Percentiles rank a stretch among this genome's conserved stretches.
These are phyloP conservation scores for Aspergillus ruber DNA, from an alignment of 2,329 filamentous ascomycete genomes.

Conservation along the genomic window DNA sequence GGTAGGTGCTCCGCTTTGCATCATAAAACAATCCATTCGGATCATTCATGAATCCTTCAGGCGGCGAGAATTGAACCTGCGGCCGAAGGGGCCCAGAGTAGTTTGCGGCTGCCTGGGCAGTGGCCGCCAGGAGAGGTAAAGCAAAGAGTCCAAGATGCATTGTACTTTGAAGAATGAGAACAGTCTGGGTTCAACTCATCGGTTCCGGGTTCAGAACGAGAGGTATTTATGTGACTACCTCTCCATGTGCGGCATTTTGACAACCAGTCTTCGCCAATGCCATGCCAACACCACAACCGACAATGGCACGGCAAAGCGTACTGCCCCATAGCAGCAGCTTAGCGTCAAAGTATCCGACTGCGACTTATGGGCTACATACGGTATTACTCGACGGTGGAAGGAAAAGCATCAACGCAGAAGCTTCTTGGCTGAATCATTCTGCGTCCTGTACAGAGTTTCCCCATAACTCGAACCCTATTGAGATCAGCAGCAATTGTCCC, in stretches of 20 bases:
- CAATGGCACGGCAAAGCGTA: too few relatives aligned
- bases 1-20: slow-evolving; percentile 49
- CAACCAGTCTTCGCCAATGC: too few relatives aligned
- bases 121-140: neutral
- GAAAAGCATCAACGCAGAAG: neutral
- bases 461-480: neutral
- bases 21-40: slow-evolving; percentile 60
- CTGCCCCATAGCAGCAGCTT: too few relatives aligned
- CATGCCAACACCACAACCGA: too few relatives aligned
- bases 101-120: neutral
- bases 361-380: too few relatives aligned
- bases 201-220: neutral
- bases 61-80: slow-evolving; percentile 27
- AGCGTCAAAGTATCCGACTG: too few relatives aligned
- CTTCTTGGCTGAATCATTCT: neutral
- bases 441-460: neutral
- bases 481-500: neutral
- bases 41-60: slow-evolving; percentile 45
- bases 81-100: slow-evolving; percentile 19
- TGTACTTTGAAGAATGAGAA: neutral
- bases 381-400: too few relatives aligned
- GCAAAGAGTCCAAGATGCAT: neutral
- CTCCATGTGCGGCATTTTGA: too few relatives aligned
- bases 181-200: neutral
- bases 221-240: neutral